Conservation (phyloP, 129 eudicot genomes). For the Flaveria ramosissima region DNA sequence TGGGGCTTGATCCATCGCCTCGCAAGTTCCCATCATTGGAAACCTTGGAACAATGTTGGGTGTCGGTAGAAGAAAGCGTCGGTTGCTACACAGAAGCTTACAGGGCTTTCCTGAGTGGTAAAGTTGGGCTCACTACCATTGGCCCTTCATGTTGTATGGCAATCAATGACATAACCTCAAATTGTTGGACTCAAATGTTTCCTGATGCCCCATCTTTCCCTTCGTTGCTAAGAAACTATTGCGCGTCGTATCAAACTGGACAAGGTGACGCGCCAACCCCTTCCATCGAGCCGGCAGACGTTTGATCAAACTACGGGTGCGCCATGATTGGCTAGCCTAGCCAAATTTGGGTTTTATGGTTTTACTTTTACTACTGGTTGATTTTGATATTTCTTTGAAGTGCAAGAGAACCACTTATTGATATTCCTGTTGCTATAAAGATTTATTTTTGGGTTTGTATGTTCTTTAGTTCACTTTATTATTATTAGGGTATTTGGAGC, state of each 20-base stretch:
- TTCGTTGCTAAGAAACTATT: slow-evolving; percentile 22
- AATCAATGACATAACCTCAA: slow-evolving; percentile 30
- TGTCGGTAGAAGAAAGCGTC: slow-evolving; percentile 20
- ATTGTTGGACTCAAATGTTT: slow-evolving; percentile 36
- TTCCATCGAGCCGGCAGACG: slow-evolving; percentile 5
- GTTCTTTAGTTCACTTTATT: background rate
- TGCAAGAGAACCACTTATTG: background rate
- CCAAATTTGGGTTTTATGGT: background rate
- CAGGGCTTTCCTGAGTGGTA: slow-evolving; percentile 18
- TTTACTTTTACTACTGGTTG: background rate
- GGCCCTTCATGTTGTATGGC: slow-evolving; percentile 44
- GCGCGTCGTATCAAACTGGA: slow-evolving; percentile 12
- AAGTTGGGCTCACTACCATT: slow-evolving; percentile 4
- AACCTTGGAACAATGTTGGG: slow-evolving; percentile 31
- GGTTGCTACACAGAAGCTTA: slow-evolving; percentile 35
- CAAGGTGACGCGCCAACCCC: slow-evolving; percentile 18
- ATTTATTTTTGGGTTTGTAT: background rate
- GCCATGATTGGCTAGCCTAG: background rate
- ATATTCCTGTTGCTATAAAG: background rate
- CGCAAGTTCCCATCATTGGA: background rate
- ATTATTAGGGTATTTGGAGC: background rate
- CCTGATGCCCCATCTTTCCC: slow-evolving; percentile 39
- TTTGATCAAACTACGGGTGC: background rate
- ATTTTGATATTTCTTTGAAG: slow-evolving; percentile 3
- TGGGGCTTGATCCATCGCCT: slow-evolving; percentile 12